Conservation (phyloP, 2,329 filamentous ascomycete species). For the Colletotrichum karsti region DNA sequence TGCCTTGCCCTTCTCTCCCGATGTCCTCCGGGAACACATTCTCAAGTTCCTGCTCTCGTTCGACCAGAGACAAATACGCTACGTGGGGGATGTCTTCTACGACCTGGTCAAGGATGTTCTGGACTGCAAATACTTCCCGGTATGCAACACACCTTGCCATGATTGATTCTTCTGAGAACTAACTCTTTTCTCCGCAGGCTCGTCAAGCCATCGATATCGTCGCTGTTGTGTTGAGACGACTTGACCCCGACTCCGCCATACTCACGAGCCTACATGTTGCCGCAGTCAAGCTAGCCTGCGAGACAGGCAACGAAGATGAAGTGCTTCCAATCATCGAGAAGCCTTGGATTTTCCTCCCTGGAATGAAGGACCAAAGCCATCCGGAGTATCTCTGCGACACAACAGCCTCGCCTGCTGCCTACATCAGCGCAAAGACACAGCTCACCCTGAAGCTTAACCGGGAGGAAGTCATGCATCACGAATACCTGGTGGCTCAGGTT, state of each 20-base stretch:
- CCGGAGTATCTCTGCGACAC: slow-evolving; percentile 54
- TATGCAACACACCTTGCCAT: slow-evolving; percentile 38
- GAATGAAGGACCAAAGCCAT: slow-evolving; percentile 45
- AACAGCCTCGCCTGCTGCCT: slow-evolving; percentile 56
- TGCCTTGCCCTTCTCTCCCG: slow-evolving; percentile 5
- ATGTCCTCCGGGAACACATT: slow-evolving; percentile 48
- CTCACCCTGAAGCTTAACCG: slow-evolving; percentile 64
- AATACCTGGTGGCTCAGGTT: slow-evolving; percentile 70
- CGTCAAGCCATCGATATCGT: slow-evolving; percentile 54
- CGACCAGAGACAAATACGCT: slow-evolving; percentile 61
- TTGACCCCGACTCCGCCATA: slow-evolving; percentile 73
- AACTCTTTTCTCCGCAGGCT: slow-evolving; percentile 44
- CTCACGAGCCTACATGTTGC: slow-evolving; percentile 71
- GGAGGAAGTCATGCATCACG: slow-evolving; percentile 71
- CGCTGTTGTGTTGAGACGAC: slow-evolving; percentile 64
- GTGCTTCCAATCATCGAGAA: slow-evolving; percentile 71
- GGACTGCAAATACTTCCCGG: slow-evolving; percentile 50
- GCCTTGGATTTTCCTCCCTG: slow-evolving; percentile 72
- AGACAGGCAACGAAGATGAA: slow-evolving; percentile 59
- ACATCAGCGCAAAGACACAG: slow-evolving; percentile 66
- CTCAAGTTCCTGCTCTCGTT: slow-evolving; percentile 57
- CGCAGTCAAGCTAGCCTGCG: slow-evolving; percentile 67
- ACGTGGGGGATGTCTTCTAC: slow-evolving; percentile 53
- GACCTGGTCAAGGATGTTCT: slow-evolving; percentile 51
- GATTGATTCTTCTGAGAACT: not conserved